Percentiles rank a stretch among this genome's conserved stretches.
Conservation (phyloP, 208 protist species). For the Trypanosoma mega region DNA sequence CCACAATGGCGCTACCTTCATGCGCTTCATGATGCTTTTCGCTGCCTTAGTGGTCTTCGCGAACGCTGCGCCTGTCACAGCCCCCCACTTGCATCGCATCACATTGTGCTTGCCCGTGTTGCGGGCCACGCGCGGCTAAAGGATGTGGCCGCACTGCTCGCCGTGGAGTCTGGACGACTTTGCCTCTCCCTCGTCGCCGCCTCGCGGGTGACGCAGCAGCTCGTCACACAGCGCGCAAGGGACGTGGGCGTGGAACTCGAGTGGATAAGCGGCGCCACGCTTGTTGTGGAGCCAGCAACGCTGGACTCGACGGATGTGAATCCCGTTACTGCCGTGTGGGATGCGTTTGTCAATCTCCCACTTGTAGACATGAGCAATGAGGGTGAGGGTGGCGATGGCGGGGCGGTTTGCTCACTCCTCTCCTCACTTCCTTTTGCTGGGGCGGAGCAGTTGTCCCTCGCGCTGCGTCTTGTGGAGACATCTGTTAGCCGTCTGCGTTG, state of each 20-base stretch:
- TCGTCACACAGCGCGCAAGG: constrained; percentile 29
- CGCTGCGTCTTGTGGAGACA: constrained; percentile 32
- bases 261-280: constrained; percentile 60
- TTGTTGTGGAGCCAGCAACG: constrained; percentile 38
- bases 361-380: constrained; percentile 14
- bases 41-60: constrained; percentile 18
- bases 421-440: constrained; percentile 46
- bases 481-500: constrained; percentile 6
- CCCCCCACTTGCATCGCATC: constrained; percentile 18
- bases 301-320: constrained; percentile 35
- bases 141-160: constrained; percentile 52
- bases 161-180: constrained; percentile 49
- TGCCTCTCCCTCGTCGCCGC: constrained; percentile 58
- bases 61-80: constrained; percentile 11
- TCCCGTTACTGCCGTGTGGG: constrained; percentile 53
- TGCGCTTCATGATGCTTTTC: constrained; percentile 27
- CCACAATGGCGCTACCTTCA: constrained; percentile 24
- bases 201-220: constrained; percentile 61
- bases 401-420: constrained; percentile 32
- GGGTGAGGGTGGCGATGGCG: not conserved
- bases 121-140: constrained; percentile 44
- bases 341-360: constrained; percentile 47
- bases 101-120: constrained; percentile 49
- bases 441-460: constrained; percentile 22
- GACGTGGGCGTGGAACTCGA: constrained; percentile 32